phyloP scores from a whole-genome alignment of 495 filamentous ascomycete species.

The Penicillium simplicissimum region DNA sequence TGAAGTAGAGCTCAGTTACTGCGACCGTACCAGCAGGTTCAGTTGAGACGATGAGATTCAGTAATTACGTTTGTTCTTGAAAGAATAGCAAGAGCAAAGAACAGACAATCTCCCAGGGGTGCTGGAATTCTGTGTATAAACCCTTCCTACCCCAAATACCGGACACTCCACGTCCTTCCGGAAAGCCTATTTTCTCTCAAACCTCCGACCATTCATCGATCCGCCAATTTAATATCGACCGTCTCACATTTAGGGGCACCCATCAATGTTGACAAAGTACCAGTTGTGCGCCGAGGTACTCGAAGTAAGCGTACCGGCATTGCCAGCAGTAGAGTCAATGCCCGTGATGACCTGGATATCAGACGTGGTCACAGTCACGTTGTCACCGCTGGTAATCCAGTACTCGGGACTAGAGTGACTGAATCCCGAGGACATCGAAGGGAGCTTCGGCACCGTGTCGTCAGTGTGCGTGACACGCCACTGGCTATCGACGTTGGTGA shows the following conservation, averaged over 20 bases:
- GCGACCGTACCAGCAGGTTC: no score
- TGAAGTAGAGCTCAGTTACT: no score
- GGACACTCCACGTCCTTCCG: no score
- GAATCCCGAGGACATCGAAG: slow-evolving; percentile 54
- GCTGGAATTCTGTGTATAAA: no score
- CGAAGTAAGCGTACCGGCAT: slow-evolving; percentile 31
- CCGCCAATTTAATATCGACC: no score
- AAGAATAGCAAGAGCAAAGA: no score
- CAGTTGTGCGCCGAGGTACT: slow-evolving; percentile 4
- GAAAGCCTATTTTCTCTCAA: no score
- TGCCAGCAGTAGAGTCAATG: slow-evolving; percentile 31
- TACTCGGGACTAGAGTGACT: slow-evolving; percentile 66
- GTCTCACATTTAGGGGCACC: neutral
- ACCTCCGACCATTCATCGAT: no score
- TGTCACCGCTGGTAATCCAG: slow-evolving; percentile 48
- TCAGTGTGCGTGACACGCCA: slow-evolving; percentile 66
- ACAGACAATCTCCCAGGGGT: no score
- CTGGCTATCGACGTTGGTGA: slow-evolving; percentile 48
- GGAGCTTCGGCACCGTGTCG: slow-evolving; percentile 63
- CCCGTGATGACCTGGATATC: slow-evolving; percentile 41
- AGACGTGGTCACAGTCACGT: slow-evolving; percentile 34
- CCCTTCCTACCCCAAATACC: no score
- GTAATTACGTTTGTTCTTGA: no score
- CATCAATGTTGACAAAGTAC: slow-evolving; percentile 5
- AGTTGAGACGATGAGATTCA: no score